These are phyloP conservation scores for Polyplosphaeria fusca DNA, from an alignment of 495 filamentous ascomycete species.

Conservation along the genomic window DNA sequence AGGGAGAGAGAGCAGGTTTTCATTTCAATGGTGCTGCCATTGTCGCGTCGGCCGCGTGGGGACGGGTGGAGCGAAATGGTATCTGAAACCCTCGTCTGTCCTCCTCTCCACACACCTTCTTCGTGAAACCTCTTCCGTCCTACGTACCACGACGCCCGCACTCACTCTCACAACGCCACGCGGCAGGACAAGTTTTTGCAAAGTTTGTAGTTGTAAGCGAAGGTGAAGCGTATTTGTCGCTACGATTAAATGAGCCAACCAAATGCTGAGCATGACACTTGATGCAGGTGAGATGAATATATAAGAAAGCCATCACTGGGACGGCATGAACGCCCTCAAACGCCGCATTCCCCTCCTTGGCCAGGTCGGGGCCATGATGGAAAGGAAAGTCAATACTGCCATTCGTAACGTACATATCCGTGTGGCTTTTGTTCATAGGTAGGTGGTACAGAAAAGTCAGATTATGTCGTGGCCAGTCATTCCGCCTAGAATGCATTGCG, in stretches of 20 bases:
- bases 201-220: neutral
- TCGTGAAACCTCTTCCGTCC: neutral
- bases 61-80: too few species aligned
- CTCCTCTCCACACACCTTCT: neutral
- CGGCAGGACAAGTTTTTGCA: too few species aligned
- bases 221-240: neutral
- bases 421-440: neutral
- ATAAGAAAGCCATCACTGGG: neutral
- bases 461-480: neutral
- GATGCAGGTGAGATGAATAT: neutral
- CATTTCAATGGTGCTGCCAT: too few species aligned
- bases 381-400: too few species aligned
- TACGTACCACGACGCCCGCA: neutral
- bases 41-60: too few species aligned
- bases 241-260: slow-evolving; percentile 1
- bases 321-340: neutral
- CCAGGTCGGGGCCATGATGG: too few species aligned
- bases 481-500: neutral
- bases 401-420: slow-evolving; percentile 6
- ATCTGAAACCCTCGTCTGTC: neutral
- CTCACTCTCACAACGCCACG: too few species aligned
- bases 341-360: neutral
- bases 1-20: too few species aligned
- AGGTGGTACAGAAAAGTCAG: slow-evolving; percentile 2
- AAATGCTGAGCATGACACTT: neutral